These are phyloP conservation scores for Elongisporangium prolatum DNA, from an alignment of 352 stramenopile species.

Conservation along the genomic window DNA sequence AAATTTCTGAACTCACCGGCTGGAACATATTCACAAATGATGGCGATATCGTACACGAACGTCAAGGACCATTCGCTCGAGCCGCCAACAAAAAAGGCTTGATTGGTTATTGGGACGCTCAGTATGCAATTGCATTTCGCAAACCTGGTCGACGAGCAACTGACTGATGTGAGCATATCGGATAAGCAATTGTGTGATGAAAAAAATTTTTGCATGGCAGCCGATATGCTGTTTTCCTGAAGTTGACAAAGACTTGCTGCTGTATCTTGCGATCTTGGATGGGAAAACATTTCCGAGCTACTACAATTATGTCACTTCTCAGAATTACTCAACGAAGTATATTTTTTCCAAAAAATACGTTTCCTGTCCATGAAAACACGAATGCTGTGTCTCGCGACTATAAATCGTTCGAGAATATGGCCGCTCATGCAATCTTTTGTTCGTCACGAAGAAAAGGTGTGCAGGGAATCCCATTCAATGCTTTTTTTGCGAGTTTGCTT, in stretches of 20 bases:
- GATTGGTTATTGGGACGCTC: no score
- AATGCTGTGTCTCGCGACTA: slow-evolving; percentile 3
- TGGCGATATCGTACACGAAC: no score
- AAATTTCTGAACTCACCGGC: no score
- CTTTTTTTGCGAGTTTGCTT: slow-evolving; percentile 16
- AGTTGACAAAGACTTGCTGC: slow-evolving; percentile 21
- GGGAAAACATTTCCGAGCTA: slow-evolving; percentile 18
- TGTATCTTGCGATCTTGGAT: slow-evolving; percentile 24
- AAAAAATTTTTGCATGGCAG: slow-evolving; percentile 1
- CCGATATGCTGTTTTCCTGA: slow-evolving; percentile 13
- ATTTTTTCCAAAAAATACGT: slow-evolving; percentile 1
- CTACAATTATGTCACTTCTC: slow-evolving; percentile 4
- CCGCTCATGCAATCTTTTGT: slow-evolving; percentile 23
- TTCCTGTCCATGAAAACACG: slow-evolving; percentile 4
- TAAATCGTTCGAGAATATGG: slow-evolving; percentile 22
- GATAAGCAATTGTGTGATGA: no score
- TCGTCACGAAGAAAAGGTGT: slow-evolving; percentile 22
- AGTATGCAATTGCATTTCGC: no score
- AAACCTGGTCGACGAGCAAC: no score
- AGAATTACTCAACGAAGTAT: slow-evolving; percentile 10
- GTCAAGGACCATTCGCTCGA: no score
- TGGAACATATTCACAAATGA: no score
- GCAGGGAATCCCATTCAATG: slow-evolving; percentile 16
- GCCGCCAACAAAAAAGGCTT: no score
- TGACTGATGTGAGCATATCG: no score